Percentiles rank a stretch among this genome's conserved stretches.
Conservation (phyloP, 371 early-diverging fungal genomes). For the Syncephalastrum monosporum region DNA sequence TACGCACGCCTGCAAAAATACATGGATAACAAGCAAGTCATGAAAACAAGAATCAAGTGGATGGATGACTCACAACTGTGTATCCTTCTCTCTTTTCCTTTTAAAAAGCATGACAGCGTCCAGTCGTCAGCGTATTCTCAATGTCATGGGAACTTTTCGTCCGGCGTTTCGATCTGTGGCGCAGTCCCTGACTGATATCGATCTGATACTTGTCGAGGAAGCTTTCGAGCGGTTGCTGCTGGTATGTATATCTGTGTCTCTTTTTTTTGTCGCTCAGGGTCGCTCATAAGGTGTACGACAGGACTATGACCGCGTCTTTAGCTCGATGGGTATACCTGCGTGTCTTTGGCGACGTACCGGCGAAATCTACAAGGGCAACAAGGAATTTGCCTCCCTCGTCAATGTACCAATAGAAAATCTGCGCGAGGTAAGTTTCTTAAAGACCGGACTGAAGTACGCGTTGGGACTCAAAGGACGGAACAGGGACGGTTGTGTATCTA, state of each 20-base stretch:
- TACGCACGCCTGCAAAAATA: constrained; percentile 86
- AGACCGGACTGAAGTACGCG: too few relatives aligned
- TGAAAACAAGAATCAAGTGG: not conserved
- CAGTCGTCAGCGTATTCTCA: constrained; percentile 75
- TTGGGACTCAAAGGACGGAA: too few relatives aligned
- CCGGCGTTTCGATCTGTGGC: constrained; percentile 84
- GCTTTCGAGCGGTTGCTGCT: constrained; percentile 90
- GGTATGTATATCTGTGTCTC: constrained; percentile 23
- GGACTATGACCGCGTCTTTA: constrained; percentile 93
- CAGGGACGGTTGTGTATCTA: constrained; percentile 81
- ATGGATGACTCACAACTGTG: not conserved
- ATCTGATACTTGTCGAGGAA: constrained; percentile 89
- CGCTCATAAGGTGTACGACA: constrained; percentile 12
- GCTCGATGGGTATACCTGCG: constrained; percentile 92
- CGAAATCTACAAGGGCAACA: constrained; percentile 93
- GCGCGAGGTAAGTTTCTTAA: constrained; percentile 49
- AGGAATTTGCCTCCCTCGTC: constrained; percentile 88
- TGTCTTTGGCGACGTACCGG: constrained; percentile 95
- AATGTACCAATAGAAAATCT: constrained; percentile 76
- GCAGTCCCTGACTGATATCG: constrained; percentile 87
- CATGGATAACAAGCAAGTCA: constrained; percentile 80
- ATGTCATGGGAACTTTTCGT: constrained; percentile 84
- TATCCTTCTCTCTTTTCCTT: constrained; percentile 2
- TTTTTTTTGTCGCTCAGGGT: too few relatives aligned
- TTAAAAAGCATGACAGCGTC: constrained; percentile 64